phyloP scores from a whole-genome alignment of 345 rosid genomes.

The Fremontodendron californicum region DNA sequence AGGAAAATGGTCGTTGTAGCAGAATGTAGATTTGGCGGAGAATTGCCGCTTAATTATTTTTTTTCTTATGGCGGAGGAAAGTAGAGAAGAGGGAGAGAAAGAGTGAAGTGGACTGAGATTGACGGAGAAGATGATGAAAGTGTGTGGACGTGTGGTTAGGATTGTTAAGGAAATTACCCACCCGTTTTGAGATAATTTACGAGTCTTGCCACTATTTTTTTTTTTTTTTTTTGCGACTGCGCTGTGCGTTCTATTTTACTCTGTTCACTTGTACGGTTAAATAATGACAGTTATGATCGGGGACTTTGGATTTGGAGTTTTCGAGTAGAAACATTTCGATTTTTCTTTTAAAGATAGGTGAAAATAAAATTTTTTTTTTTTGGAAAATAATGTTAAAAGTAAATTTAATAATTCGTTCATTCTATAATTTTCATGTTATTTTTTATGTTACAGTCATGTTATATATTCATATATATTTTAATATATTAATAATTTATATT shows the following conservation, averaged over 20 bases:
- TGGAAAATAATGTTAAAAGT: too few species aligned
- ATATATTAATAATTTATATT: too few species aligned
- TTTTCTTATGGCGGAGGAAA: neutral
- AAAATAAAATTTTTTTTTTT: too few species aligned
- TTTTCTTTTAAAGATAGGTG: too few species aligned
- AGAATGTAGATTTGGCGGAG: constrained; percentile 28
- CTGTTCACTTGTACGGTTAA: neutral
- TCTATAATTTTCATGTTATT: too few species aligned
- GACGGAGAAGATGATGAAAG: constrained; percentile 32
- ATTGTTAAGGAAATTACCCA: constrained; percentile 25
- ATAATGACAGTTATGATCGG: neutral
- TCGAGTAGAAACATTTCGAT: too few species aligned
- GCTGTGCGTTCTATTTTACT: neutral
- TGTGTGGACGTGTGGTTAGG: constrained; percentile 29
- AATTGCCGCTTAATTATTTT: constrained; percentile 30
- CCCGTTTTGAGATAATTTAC: constrained; percentile 25
- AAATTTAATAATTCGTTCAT: too few species aligned
- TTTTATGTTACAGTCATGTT: too few species aligned
- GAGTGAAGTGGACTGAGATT: constrained; percentile 27
- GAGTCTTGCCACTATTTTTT: constrained; percentile 33
- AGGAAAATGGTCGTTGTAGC: neutral
- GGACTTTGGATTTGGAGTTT: too few species aligned
- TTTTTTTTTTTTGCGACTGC: neutral
- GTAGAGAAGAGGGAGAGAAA: constrained; percentile 13
- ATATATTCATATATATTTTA: too few species aligned